Percentiles rank a stretch among this genome's conserved stretches.
phyloP scores from a whole-genome alignment of 805 yeast genomes.

The Tetrapisispora nanseiensis region DNA sequence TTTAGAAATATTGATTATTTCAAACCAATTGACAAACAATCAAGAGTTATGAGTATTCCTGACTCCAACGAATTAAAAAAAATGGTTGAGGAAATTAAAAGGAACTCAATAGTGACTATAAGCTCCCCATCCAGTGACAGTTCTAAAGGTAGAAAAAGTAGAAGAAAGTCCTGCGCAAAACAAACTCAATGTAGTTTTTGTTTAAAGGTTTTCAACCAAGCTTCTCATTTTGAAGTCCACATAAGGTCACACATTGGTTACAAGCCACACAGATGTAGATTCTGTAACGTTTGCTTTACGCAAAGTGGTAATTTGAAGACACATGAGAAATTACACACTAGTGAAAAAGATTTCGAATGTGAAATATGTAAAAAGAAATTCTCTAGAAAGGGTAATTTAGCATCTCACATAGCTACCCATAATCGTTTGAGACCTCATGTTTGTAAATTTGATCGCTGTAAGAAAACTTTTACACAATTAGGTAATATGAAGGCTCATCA shows the following conservation, averaged over 20 bases:
- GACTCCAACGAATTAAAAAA: not conserved
- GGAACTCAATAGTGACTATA: not conserved
- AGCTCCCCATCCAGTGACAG: not conserved
- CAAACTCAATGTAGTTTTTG: constrained; percentile 69
- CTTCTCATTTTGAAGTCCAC: constrained; percentile 86
- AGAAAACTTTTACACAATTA: constrained; percentile 78
- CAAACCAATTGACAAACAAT: not conserved
- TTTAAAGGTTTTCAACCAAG: constrained; percentile 69
- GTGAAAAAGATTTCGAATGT: constrained; percentile 84
- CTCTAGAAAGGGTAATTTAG: constrained; percentile 85
- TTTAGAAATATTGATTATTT: not conserved
- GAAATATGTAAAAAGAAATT: constrained; percentile 65
- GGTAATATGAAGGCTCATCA: constrained; percentile 94
- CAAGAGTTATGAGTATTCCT: constrained; percentile 1
- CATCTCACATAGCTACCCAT: constrained; percentile 81
- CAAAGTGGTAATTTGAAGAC: constrained; percentile 88
- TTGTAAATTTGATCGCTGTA: constrained; percentile 74
- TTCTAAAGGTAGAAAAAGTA: not conserved
- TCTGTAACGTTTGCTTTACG: constrained; percentile 72
- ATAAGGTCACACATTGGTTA: constrained; percentile 79
- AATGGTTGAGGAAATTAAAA: not conserved
- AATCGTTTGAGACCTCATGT: constrained; percentile 65
- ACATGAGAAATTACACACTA: constrained; percentile 78
- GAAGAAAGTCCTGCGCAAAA: constrained; percentile 25
- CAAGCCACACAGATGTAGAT: constrained; percentile 72